These are phyloP conservation scores for Pyronema omphalodes DNA, from an alignment of 495 filamentous ascomycete genomes.

Conservation along the genomic window DNA sequence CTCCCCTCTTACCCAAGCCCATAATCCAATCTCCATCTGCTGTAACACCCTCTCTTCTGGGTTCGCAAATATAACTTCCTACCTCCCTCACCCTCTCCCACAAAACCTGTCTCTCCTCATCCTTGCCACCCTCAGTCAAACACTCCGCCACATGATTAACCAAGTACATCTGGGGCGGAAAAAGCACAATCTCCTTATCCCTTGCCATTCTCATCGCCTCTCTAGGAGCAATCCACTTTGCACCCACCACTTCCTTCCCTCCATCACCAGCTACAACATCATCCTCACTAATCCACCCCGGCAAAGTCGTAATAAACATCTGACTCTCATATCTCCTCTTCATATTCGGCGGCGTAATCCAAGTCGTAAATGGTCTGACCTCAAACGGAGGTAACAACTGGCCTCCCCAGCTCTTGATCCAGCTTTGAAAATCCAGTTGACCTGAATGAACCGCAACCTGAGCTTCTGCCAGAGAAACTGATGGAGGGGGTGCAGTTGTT, in stretches of 20 bases:
- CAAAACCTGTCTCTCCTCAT: conserved; percentile 10
- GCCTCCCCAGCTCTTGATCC: conserved; percentile 26
- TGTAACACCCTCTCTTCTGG: conserved; percentile 40
- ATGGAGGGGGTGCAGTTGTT: conserved; percentile 34
- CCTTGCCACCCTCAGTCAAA: conserved; percentile 30
- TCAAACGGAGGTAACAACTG: conserved; percentile 9
- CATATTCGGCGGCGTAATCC: conserved; percentile 62
- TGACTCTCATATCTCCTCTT: conserved; percentile 72
- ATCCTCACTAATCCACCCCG: conserved; percentile 22
- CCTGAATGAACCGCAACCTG: conserved; percentile 47
- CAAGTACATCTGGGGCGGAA: conserved; percentile 78
- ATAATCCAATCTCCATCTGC: conserved; percentile 25
- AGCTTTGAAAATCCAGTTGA: conserved; percentile 34
- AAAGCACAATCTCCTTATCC: conserved; percentile 55
- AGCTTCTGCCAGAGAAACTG: conserved; percentile 35
- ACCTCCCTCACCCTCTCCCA: conserved; percentile 34
- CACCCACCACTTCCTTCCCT: conserved; percentile 59
- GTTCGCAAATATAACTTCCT: conserved; percentile 63
- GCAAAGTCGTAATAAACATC: conserved; percentile 94
- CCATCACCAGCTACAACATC: conserved; percentile 61
- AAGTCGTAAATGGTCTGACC: conserved; percentile 71
- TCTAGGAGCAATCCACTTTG: conserved; percentile 49
- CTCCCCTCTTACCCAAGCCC: conserved; percentile 46
- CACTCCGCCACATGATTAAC: conserved; percentile 46
- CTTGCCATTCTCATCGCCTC: conserved; percentile 49